Evolutionary conservation across 2,329 filamentous ascomycete species (phyloP).

Genomic region (Aquanectria penicillioides): DNA sequence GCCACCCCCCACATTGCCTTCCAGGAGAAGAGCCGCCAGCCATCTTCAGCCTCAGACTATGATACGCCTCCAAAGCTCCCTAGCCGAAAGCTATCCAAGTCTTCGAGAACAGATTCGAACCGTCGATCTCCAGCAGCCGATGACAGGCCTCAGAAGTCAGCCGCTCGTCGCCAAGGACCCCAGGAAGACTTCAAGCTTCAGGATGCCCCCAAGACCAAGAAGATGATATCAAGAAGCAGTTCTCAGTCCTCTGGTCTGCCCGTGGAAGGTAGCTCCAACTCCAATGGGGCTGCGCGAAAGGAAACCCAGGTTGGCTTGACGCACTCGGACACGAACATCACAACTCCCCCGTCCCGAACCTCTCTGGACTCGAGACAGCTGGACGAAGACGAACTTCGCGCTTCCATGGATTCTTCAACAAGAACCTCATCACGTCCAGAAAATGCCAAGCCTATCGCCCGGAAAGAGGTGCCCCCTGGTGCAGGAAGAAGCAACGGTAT

Average conservation of each 20-base stretch:
- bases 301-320: slow-evolving; percentile 42
- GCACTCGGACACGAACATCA: slow-evolving; percentile 49
- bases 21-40: slow-evolving; percentile 78
- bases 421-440: slow-evolving; percentile 52
- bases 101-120: slow-evolving; percentile 54
- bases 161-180: slow-evolving; percentile 47
- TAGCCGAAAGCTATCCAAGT: slow-evolving; percentile 51
- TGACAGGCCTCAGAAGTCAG: slow-evolving; percentile 50
- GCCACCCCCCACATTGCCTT: slow-evolving; percentile 91
- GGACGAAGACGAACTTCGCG: slow-evolving; percentile 62
- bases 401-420: slow-evolving; percentile 54
- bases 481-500: slow-evolving; percentile 55
- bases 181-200: slow-evolving; percentile 79
- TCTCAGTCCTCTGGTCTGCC: slow-evolving; percentile 54
- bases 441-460: slow-evolving; percentile 61
- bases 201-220: slow-evolving; percentile 78
- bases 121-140: slow-evolving; percentile 48
- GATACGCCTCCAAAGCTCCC: slow-evolving; percentile 62
- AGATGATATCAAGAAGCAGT: slow-evolving; percentile 54
- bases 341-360: slow-evolving; percentile 54
- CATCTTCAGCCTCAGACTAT: slow-evolving; percentile 66
- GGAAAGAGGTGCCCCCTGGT: slow-evolving; percentile 69
- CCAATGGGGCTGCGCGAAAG: slow-evolving; percentile 45
- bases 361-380: slow-evolving; percentile 68
- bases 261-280: slow-evolving; percentile 48